Evolutionary conservation across 805 yeast genomes (phyloP).

Genomic region (Lipomyces lipofer): DNA sequence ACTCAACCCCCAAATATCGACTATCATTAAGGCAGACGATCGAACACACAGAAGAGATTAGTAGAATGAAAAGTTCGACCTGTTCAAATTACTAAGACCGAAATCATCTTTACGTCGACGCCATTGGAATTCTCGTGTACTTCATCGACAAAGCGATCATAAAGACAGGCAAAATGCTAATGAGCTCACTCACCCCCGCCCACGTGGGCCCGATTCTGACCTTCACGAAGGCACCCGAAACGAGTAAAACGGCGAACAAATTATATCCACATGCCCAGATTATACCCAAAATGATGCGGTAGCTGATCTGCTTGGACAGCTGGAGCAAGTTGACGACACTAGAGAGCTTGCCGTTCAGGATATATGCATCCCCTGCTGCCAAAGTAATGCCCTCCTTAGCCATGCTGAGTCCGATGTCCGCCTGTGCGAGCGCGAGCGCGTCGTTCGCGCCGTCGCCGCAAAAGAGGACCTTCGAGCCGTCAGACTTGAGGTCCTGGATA

Average conservation of each 20-base stretch:
- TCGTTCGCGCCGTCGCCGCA: constrained; percentile 95
- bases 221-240: constrained; percentile 23
- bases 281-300: constrained; percentile 8
- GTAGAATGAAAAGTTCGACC: no score
- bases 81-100: no score
- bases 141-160: constrained; percentile 11
- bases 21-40: no score
- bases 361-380: constrained; percentile 20
- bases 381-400: constrained; percentile 14
- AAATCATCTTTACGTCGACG: no score
- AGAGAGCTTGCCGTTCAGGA: constrained; percentile 11
- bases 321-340: constrained; percentile 14
- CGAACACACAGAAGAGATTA: no score
- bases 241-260: constrained; percentile 18
- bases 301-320: background rate
- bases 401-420: constrained; percentile 68
- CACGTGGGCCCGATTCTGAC: constrained; percentile 21
- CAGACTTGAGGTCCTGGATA: constrained; percentile 6
- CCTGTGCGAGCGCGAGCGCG: constrained; percentile 87
- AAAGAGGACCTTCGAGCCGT: constrained; percentile 57
- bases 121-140: no score
- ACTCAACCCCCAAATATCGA: no score
- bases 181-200: constrained; percentile 25
- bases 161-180: constrained; percentile 22
- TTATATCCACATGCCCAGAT: constrained; percentile 21